Evolutionary conservation across 768 basidiomycete species (phyloP).

Genomic region (Mycena vulgaris): DNA sequence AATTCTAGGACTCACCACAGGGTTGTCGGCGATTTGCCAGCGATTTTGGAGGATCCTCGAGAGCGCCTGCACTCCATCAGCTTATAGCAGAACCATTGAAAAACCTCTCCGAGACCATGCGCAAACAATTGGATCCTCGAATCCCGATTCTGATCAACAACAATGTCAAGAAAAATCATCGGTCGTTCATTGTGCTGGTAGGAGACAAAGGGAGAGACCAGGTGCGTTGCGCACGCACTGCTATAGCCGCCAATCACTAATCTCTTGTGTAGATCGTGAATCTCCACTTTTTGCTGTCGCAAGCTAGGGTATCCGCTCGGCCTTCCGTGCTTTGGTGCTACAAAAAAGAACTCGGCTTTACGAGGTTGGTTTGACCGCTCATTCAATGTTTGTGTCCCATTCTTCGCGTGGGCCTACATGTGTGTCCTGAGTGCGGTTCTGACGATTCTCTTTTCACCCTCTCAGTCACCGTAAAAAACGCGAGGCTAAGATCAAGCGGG

Average conservation of each 20-base stretch:
- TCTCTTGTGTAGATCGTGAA: slow-evolving; percentile 81
- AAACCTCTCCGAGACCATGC: slow-evolving; percentile 63
- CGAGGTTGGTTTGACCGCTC: slow-evolving; percentile 73
- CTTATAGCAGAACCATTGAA: not conserved
- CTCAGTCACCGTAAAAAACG: slow-evolving; percentile 94
- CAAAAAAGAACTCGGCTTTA: slow-evolving; percentile 98
- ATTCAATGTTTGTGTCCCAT: slow-evolving; percentile 20
- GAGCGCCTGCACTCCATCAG: too few relatives aligned
- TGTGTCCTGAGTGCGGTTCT: not conserved
- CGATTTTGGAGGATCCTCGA: too few relatives aligned
- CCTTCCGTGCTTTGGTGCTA: slow-evolving; percentile 98
- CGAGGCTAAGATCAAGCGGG: slow-evolving; percentile 96
- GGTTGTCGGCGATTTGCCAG: too few relatives aligned
- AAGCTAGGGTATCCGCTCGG: slow-evolving; percentile 89
- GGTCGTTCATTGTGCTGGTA: slow-evolving; percentile 96
- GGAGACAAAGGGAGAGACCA: slow-evolving; percentile 96
- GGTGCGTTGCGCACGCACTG: slow-evolving; percentile 55
- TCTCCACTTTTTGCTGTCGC: slow-evolving; percentile 94
- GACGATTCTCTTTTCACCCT: not conserved
- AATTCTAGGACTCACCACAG: too few relatives aligned
- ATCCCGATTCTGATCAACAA: slow-evolving; percentile 94
- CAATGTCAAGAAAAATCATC: slow-evolving; percentile 93
- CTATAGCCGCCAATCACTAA: slow-evolving; percentile 6
- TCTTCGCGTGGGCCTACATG: slow-evolving; percentile 31
- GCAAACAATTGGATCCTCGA: slow-evolving; percentile 92